A percentile compares a stretch with the other conserved stretches of the same genome.
phyloP scores from a whole-genome alignment of 192 early-diverging fungal species.

The Coemansia nantahalensis region DNA sequence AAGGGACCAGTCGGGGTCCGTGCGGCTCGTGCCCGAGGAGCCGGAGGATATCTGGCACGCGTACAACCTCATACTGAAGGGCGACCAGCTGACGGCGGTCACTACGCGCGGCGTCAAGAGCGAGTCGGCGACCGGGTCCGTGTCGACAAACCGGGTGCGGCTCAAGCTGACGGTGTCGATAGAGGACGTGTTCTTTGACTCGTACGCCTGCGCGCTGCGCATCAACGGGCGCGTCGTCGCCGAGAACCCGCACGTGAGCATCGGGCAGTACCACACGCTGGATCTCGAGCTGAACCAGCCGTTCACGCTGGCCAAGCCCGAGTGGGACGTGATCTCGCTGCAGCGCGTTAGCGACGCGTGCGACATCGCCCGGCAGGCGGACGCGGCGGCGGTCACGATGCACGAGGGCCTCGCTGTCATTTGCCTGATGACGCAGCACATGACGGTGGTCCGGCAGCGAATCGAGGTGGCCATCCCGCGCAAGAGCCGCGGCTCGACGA shows the following conservation, averaged over 20 bases:
- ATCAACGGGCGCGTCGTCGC: conserved; percentile 83
- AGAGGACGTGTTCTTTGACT: conserved; percentile 88
- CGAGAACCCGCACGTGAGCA: conserved; percentile 89
- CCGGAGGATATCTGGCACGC: conserved; percentile 98
- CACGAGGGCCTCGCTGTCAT: conserved; percentile 89
- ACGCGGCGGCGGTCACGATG: conserved; percentile 89
- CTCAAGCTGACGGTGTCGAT: conserved; percentile 81
- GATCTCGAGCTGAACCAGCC: conserved; percentile 88
- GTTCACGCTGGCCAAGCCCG: conserved; percentile 83
- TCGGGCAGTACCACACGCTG: conserved; percentile 91
- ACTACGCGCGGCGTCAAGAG: conserved; percentile 90
- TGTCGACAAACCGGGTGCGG: conserved; percentile 75
- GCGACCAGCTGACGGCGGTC: conserved; percentile 83
- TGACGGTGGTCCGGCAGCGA: conserved; percentile 93
- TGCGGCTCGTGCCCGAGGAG: conserved; percentile 85
- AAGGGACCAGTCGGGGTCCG: conserved; percentile 76
- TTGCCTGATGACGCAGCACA: conserved; percentile 89
- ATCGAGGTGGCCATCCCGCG: conserved; percentile 91
- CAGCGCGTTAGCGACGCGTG: conserved; percentile 87
- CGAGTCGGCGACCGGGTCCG: conserved; percentile 84
- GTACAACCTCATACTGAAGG: conserved; percentile 81
- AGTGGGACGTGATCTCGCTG: conserved; percentile 93
- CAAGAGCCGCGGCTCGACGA: conserved; percentile 86
- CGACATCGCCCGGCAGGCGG: conserved; percentile 84
- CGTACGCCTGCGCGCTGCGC: conserved; percentile 76